Evolutionary conservation across 2,329 filamentous ascomycete genomes (phyloP).

Genomic region (Colletotrichum sp.): DNA sequence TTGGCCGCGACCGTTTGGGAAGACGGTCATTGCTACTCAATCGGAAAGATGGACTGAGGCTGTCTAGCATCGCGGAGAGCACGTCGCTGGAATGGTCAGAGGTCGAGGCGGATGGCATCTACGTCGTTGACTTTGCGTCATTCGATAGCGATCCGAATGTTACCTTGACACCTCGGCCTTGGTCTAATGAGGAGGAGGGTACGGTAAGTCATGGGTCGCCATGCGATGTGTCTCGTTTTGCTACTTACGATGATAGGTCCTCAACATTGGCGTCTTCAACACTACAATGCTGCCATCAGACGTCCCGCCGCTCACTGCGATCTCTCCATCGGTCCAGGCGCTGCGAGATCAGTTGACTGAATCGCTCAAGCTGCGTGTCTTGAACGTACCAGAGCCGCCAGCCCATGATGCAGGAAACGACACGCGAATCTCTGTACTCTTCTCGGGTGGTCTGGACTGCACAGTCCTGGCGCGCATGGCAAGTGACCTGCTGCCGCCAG

Average conservation of each 20-base stretch:
- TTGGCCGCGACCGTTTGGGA: conserved; percentile 86
- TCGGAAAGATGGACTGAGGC: conserved; percentile 51
- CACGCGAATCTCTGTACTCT: conserved; percentile 77
- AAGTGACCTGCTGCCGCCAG: conserved; percentile 74
- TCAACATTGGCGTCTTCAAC: conserved; percentile 60
- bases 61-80: conserved; percentile 75
- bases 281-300: conserved; percentile 43
- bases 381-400: conserved; percentile 67
- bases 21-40: conserved; percentile 78
- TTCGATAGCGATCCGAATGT: background rate
- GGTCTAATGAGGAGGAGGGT: conserved; percentile 36
- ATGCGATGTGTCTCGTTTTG: conserved; percentile 25
- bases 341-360: conserved; percentile 60
- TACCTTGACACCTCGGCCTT: conserved; percentile 21
- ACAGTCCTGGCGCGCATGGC: conserved; percentile 82
- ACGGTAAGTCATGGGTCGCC: conserved; percentile 47
- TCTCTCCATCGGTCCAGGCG: conserved; percentile 54
- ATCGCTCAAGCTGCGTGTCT: conserved; percentile 69
- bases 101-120: conserved; percentile 84
- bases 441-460: conserved; percentile 94
- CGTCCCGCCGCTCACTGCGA: conserved; percentile 17
- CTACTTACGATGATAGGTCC: conserved; percentile 55
- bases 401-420: conserved; percentile 31
- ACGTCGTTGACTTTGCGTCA: conserved; percentile 63
- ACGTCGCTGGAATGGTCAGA: conserved; percentile 68